Evolutionary conservation across 495 filamentous ascomycete species (phyloP), one percentile per base, ranked within the genome.

Genomic region (Lentithecium fluviatile): DNA sequence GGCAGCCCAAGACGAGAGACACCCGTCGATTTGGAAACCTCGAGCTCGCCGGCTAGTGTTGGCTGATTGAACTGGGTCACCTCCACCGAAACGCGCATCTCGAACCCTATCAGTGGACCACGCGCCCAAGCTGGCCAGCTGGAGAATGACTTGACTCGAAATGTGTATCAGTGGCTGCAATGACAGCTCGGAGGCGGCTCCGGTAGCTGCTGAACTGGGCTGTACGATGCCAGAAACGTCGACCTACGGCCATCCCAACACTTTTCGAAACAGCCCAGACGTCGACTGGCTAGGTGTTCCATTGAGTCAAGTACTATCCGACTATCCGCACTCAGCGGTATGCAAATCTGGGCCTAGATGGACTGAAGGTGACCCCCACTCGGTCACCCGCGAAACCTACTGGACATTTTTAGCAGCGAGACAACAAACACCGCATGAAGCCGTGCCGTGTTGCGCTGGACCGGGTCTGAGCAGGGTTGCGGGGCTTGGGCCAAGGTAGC

Each of bases 71-170:
- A 15, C 21, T 7, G 46, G 46, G 23, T 23, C 4, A 21, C 4
- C 5, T 17, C 19, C 20, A 8, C 19, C 46, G 23, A 49, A 49
- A 13, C 13, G 19, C 46, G 7, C 24, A 8, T 2, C 20, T 49
- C 21, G 46, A 49, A 29, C 11, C 24, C 56, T 52, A 52, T 60
- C 37, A 45, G 25, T 42, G 40, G 21, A 47, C 56, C 56, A 60
- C 36, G 38, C 29, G 40, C 26, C 46, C 50, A n/a, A 42, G 10
- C 46, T 43, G 56, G 46, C 34, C 17, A 17, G 46, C 11, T 43
- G 34, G 13, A 51, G 17, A 19, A 7, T 20, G 13, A 11, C 45
- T 12, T 21, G 23, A 21, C 38, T 10, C 17, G 4, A 17, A 17
- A 49, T 23, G 13, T 21, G 43, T 48, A 21, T 58, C 26, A 34